Evolutionary conservation across 2,329 filamentous ascomycete species (phyloP).

Genomic region (Phialocephala subalpina): DNA sequence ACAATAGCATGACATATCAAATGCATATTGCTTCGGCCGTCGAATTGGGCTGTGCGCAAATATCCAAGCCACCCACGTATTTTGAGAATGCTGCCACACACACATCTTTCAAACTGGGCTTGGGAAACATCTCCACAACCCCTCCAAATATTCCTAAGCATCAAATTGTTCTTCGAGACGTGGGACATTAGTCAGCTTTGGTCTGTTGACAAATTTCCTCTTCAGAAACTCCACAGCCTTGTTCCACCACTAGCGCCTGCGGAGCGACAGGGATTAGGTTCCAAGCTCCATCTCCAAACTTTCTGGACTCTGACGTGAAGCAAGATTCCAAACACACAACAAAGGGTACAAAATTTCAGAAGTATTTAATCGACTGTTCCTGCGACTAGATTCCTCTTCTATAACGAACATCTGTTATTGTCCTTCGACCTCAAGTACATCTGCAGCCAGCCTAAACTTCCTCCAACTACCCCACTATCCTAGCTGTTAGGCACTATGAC

Average conservation of each 20-base stretch:
- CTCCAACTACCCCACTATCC: background rate
- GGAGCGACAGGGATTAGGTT: constrained; percentile 7
- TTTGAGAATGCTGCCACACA: background rate
- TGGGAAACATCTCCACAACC: background rate
- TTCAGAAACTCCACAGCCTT: background rate
- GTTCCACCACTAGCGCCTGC: constrained; percentile 6
- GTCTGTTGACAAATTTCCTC: constrained; percentile 8
- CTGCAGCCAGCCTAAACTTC: constrained; percentile 3
- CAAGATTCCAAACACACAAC: constrained; percentile 10
- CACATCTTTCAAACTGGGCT: background rate
- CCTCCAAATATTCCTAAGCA: background rate
- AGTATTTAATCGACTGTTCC: background rate
- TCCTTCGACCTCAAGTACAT: background rate
- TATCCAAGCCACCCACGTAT: background rate
- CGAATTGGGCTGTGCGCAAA: too few species aligned
- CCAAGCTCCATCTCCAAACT: constrained; percentile 4
- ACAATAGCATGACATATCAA: too few species aligned
- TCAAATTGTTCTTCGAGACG: too few species aligned
- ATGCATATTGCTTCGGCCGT: too few species aligned
- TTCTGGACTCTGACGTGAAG: background rate
- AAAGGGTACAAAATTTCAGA: background rate
- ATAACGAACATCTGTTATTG: background rate
- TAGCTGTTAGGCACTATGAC: constrained; percentile 31
- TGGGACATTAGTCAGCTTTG: too few species aligned
- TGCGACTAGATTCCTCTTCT: background rate